Evolutionary conservation across 2,329 filamentous ascomycete species (phyloP), one percentile per base, ranked within the genome.

Genomic region (Calonectria montana): DNA sequence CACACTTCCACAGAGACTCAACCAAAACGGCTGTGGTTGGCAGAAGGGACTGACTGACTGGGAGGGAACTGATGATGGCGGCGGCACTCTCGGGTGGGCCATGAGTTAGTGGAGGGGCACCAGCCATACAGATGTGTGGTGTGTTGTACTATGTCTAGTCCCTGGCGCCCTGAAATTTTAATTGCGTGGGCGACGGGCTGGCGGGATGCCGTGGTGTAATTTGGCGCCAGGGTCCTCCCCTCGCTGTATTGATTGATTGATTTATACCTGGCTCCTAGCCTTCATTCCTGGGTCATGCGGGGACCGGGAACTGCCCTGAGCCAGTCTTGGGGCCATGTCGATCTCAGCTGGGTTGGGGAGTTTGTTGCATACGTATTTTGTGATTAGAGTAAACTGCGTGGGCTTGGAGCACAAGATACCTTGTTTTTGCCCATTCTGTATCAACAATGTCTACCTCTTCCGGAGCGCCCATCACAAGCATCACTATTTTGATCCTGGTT

Each of bases 141-240:
- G 64, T 57, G 47, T 39, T 43, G 64, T 37, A 53, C 48, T 55
- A 61, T 50, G 61, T 61, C 43, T 65, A 59, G 67, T 73, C 74
- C 76, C 77, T 73, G 71, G 70, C 70, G 71, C 73, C 77, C 75
- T 79, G 72, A 73, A 73, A 76, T 79, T 59, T 78, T 78, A 79
- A 78, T 79, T 78, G 75, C 75, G 50, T 74, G 57, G 66, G 70
- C 69, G 63, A 74, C 67, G 67, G 65, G 72, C 59, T 70, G 76
- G 76, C 65, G 70, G 71, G 53, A 41, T 53, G 47, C 57, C 23
- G 65, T 67, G 64, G 69, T 71, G 69, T 78, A 70, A 75, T 74
- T 74, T 71, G 65, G 65, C 59, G 62, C 35, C 59, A 65, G 48
- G 47, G 62, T 55, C 53, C 47, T 50, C 45, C 62, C 31, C 68